Percentiles rank a stretch among this genome's conserved stretches.
These are phyloP conservation scores for Xylaria sp. DNA, from an alignment of 2,329 filamentous ascomycete genomes.

Conservation along the genomic window DNA sequence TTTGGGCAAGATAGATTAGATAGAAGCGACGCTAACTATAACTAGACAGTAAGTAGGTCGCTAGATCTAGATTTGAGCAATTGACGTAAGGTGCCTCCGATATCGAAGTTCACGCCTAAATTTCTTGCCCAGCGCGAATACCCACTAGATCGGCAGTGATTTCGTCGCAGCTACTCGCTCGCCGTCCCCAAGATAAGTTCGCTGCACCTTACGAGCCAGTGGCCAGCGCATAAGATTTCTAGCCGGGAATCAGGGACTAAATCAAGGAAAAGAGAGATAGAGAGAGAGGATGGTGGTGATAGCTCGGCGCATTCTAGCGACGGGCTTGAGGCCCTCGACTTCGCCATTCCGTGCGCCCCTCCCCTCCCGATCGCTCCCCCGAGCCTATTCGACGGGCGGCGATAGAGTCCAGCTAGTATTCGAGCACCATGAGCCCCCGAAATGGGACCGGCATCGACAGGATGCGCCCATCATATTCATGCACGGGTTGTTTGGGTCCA, in stretches of 20 bases:
- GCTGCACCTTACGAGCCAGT: background rate
- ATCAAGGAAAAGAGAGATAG: background rate
- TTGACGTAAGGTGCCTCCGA: conserved; percentile 28
- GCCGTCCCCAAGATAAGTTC: background rate
- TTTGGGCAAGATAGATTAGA: too few relatives aligned
- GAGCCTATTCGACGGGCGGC: conserved; percentile 30
- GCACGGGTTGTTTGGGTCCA: conserved; percentile 93
- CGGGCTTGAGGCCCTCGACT: conserved; percentile 15
- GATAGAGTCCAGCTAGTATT: conserved; percentile 61
- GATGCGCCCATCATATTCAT: conserved; percentile 81
- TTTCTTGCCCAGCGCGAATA: conserved; percentile 16
- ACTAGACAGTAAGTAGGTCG: background rate
- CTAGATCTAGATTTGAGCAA: background rate
- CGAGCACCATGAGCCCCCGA: conserved; percentile 72
- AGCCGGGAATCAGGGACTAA: background rate
- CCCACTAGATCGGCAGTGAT: background rate
- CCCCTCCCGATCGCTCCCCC: conserved; percentile 23
- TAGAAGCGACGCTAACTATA: background rate
- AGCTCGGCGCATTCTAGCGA: conserved; percentile 26
- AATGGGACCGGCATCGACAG: conserved; percentile 54
- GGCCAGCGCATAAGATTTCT: background rate
- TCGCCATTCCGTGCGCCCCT: conserved; percentile 11
- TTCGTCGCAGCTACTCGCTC: background rate
- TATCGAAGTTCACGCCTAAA: conserved; percentile 20
- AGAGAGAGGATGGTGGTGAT: conserved; percentile 24